Percentiles rank a stretch among this genome's conserved stretches.
Conservation (phyloP, 2,329 filamentous ascomycete genomes). For the Aspergillus costaricaensis region DNA sequence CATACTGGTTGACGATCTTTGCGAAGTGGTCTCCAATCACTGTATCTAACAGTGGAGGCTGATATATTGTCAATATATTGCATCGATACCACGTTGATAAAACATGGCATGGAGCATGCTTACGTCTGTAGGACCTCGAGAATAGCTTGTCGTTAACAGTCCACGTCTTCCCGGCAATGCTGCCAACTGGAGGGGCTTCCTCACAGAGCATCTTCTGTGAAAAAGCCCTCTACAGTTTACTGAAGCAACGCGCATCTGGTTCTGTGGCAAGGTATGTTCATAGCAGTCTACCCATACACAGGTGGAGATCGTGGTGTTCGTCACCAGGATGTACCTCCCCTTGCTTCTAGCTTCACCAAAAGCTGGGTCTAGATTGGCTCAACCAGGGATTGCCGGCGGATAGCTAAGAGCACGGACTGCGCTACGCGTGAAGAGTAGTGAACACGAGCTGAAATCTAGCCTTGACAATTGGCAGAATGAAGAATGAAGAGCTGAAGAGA, state of each 20-base stretch:
- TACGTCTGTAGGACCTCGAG: slow-evolving; percentile 35
- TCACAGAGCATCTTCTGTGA: not conserved
- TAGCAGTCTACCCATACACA: not conserved
- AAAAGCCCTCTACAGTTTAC: not conserved
- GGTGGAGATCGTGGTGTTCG: not conserved
- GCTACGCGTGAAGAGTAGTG: not conserved
- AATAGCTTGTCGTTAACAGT: slow-evolving; percentile 32
- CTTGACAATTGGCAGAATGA: not conserved
- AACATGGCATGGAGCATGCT: not conserved
- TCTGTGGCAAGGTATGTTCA: not conserved
- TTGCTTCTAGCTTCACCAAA: not conserved
- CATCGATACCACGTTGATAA: not conserved
- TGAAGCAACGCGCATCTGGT: not conserved
- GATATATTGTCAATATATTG: not conserved
- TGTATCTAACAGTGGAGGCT: slow-evolving; percentile 51
- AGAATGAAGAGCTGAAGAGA: not conserved
- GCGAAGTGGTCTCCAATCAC: slow-evolving; percentile 51
- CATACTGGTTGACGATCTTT: slow-evolving; percentile 45
- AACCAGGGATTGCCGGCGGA: not conserved
- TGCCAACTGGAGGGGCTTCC: not conserved
- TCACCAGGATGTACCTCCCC: not conserved
- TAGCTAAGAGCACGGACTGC: not conserved
- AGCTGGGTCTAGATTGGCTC: not conserved
- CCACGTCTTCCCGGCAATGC: slow-evolving; percentile 15
- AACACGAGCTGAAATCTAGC: not conserved